phyloP scores from a whole-genome alignment of 2,329 filamentous ascomycete species.

The Aciculosporium take region DNA sequence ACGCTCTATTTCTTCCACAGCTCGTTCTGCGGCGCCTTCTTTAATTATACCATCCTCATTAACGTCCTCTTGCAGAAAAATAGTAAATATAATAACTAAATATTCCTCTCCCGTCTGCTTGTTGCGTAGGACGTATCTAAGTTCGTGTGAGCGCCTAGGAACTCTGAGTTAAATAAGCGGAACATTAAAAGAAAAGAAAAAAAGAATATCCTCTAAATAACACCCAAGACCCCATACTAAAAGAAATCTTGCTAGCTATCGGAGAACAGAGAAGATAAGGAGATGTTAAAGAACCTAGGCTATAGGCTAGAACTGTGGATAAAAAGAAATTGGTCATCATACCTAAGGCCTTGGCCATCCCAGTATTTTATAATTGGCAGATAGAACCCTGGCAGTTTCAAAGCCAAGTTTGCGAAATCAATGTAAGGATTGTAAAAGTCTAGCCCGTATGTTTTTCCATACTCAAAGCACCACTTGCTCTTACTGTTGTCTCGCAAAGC shows the following conservation, averaged over 20 bases:
- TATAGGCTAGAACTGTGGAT: neutral
- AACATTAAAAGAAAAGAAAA: neutral
- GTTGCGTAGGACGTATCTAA: conserved; percentile 89
- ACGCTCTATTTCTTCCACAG: conserved; percentile 6
- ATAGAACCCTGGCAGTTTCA: conserved; percentile 59
- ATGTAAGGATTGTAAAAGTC: conserved; percentile 87
- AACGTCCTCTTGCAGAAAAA: conserved; percentile 55
- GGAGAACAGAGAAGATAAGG: conserved; percentile 1
- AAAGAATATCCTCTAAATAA: too few relatives aligned
- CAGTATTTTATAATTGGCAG: conserved; percentile 64
- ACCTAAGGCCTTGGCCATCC: conserved; percentile 67
- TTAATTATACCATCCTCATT: conserved; percentile 44
- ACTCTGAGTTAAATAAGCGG: conserved; percentile 9
- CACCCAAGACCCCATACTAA: too few relatives aligned
- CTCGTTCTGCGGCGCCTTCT: conserved; percentile 19
- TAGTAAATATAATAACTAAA: conserved; percentile 66
- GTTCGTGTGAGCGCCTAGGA: conserved; percentile 57
- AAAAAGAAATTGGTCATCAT: conserved; percentile 18
- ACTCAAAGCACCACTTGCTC: conserved; percentile 39
- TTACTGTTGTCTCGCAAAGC: conserved; percentile 35
- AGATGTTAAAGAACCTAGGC: neutral
- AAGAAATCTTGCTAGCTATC: too few relatives aligned
- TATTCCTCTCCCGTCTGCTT: conserved; percentile 58
- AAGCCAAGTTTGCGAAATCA: conserved; percentile 62
- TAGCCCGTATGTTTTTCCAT: conserved; percentile 35